Evolutionary conservation across 371 early-diverging fungal genomes (phyloP).

Genomic region (Chytridiales sp.): DNA sequence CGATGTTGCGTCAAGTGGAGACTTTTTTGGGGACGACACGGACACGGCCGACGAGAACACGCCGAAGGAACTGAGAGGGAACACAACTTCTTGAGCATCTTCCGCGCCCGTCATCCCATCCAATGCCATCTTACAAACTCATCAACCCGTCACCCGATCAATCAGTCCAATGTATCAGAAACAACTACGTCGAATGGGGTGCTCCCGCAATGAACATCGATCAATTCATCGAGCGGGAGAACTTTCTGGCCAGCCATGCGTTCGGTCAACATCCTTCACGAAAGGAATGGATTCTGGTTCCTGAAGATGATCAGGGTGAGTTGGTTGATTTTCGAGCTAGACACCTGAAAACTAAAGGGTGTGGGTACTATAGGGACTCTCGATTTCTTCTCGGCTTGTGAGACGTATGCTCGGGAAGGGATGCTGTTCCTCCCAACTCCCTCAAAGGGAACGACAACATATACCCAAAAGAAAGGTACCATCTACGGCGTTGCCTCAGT

Average conservation of each 20-base stretch:
- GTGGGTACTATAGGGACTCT: not conserved
- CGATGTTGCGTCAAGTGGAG: no score
- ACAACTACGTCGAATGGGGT: conserved; percentile 13
- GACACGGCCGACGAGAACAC: no score
- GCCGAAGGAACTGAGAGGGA: no score
- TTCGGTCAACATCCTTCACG: not conserved
- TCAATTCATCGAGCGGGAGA: conserved; percentile 2
- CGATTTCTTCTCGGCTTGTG: conserved; percentile 7
- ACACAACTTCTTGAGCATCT: no score
- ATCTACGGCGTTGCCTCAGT: conserved; percentile 9
- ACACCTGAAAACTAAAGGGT: not conserved
- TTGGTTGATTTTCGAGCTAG: not conserved
- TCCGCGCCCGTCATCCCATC: no score
- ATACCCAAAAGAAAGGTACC: not conserved
- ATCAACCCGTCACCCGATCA: no score
- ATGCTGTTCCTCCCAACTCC: not conserved
- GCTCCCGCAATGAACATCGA: not conserved
- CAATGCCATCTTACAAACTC: no score
- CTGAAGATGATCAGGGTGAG: not conserved
- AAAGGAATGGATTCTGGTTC: conserved; percentile 2
- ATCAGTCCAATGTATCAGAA: not conserved
- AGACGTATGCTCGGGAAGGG: conserved; percentile 1
- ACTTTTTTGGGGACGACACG: no score
- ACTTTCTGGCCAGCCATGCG: not conserved
- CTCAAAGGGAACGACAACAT: conserved; percentile 6